Evolutionary conservation across 2,329 filamentous ascomycete species (phyloP).

Genomic region (Epichloe brachyelytri): DNA sequence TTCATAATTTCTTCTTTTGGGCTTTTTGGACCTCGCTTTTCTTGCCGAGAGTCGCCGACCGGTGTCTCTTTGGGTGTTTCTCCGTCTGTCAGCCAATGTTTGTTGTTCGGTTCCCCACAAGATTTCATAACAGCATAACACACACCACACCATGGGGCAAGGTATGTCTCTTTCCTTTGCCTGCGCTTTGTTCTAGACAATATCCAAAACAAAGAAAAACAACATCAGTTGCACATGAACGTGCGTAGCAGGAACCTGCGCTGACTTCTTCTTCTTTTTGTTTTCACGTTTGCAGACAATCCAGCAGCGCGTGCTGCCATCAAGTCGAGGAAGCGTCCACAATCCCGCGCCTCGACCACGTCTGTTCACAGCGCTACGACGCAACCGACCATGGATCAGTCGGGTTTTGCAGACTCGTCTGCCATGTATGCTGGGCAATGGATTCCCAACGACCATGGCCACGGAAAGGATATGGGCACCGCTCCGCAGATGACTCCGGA

Average conservation of each 20-base stretch:
- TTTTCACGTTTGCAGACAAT: conserved; percentile 13
- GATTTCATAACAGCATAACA: conserved; percentile 12
- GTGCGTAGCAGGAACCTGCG: conserved; percentile 4
- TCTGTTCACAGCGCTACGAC: conserved; percentile 42
- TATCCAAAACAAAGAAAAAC: conserved; percentile 3
- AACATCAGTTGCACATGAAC: neutral
- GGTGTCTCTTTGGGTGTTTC: conserved; percentile 7
- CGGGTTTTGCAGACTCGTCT: conserved; percentile 27
- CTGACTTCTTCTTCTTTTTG: conserved; percentile 1
- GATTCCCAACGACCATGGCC: conserved; percentile 31
- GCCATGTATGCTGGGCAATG: conserved; percentile 38
- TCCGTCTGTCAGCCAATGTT: conserved; percentile 21
- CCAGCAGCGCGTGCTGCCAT: conserved; percentile 18
- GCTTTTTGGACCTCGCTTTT: conserved; percentile 5
- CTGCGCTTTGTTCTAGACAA: conserved; percentile 4
- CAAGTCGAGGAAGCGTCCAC: conserved; percentile 36
- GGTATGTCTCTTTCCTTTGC: conserved; percentile 17
- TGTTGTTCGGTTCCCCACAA: conserved; percentile 24
- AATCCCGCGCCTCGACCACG: conserved; percentile 42
- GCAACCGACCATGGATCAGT: conserved; percentile 38
- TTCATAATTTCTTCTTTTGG: conserved; percentile 3
- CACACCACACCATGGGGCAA: conserved; percentile 20
- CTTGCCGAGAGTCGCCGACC: conserved; percentile 4
- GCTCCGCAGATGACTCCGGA: conserved; percentile 40
- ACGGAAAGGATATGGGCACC: conserved; percentile 29